Conservation (phyloP, 2,329 filamentous ascomycete genomes). For the Penicillium sp. region DNA sequence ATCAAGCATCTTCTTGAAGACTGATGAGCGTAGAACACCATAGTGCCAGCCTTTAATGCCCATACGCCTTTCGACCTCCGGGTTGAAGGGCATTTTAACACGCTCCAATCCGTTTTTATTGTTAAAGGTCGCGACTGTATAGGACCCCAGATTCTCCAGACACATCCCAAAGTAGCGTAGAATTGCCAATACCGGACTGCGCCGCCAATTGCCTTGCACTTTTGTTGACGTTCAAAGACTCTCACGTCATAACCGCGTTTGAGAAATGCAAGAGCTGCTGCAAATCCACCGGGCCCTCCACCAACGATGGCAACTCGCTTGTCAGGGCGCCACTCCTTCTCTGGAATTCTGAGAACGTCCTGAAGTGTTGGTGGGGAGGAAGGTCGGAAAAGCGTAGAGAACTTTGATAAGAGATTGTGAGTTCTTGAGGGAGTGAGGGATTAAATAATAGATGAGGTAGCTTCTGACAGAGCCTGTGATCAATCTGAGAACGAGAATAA, state of each 20-base stretch:
- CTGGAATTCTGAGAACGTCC: background rate
- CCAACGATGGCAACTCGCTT: constrained; percentile 18
- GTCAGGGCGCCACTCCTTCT: constrained; percentile 6
- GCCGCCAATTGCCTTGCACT: constrained; percentile 16
- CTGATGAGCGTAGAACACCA: constrained; percentile 23
- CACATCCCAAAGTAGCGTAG: constrained; percentile 12
- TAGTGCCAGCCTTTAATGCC: constrained; percentile 26
- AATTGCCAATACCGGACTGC: constrained; percentile 16
- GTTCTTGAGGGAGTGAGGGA: too few species aligned
- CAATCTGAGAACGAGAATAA: too few species aligned
- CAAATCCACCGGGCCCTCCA: constrained; percentile 13
- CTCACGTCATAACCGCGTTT: constrained; percentile 15
- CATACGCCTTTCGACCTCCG: constrained; percentile 12
- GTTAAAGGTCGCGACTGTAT: constrained; percentile 17
- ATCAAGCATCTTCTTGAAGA: constrained; percentile 24
- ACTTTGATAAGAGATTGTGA: too few species aligned
- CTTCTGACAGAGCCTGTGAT: too few species aligned
- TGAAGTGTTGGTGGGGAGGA: too few species aligned
- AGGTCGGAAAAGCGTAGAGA: too few species aligned
- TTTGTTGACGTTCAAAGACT: constrained; percentile 13
- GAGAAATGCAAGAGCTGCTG: constrained; percentile 12
- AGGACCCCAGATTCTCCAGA: constrained; percentile 14
- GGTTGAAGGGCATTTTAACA: constrained; percentile 21
- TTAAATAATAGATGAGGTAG: too few species aligned
- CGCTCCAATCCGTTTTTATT: constrained; percentile 18